phyloP scores from a whole-genome alignment of 768 basidiomycete species.

The Peribolospora baueri region DNA sequence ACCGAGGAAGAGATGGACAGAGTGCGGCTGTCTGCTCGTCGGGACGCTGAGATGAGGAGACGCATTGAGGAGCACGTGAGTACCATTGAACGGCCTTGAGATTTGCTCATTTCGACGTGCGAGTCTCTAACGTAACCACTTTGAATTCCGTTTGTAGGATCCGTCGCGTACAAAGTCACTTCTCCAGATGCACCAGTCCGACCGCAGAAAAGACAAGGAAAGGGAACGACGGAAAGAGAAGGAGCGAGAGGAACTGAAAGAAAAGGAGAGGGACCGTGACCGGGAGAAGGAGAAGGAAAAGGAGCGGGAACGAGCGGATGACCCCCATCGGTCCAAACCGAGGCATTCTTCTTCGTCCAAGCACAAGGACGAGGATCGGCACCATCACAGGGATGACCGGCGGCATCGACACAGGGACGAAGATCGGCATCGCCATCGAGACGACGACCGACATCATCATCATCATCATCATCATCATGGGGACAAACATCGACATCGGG shows the following conservation, averaged over 20 bases:
- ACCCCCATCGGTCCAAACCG: neutral
- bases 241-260: too few species aligned
- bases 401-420: conserved; percentile 8
- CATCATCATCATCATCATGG: neutral
- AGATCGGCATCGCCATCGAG: neutral
- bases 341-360: too few species aligned
- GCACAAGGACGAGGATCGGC: too few species aligned
- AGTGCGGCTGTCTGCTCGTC: conserved; percentile 29
- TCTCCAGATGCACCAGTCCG: too few species aligned
- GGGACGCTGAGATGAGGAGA: conserved; percentile 42
- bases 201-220: too few species aligned
- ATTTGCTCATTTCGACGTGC: too few species aligned
- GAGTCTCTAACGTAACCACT: too few species aligned
- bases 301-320: conserved; percentile 3
- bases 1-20: conserved; percentile 23
- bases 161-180: too few species aligned
- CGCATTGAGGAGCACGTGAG: conserved; percentile 45
- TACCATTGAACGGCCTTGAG: too few species aligned
- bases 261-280: conserved; percentile 7
- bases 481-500: neutral
- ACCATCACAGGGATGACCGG: conserved; percentile 8
- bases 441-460: neutral
- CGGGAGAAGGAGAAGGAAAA: conserved; percentile 3
- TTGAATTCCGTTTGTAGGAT: too few species aligned
- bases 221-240: too few species aligned